Evolutionary conservation across 2,329 filamentous ascomycete species (phyloP).

Genomic region (Aspergillus tanneri): DNA sequence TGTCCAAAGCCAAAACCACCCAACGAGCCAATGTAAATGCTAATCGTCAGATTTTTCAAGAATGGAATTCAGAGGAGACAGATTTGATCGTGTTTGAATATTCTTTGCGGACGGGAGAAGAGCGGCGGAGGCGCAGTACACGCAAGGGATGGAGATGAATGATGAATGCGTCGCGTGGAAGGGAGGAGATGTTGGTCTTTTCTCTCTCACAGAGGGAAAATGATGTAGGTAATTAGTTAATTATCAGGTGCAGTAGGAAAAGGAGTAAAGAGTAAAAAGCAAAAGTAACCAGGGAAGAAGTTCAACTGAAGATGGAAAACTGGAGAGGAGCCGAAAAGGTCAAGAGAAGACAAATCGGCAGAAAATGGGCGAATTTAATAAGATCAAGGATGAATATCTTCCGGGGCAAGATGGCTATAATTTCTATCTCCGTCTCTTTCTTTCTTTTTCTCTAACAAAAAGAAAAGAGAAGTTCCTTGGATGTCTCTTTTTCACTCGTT

Average conservation of each 20-base stretch:
- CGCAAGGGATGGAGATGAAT: slow-evolving; percentile 30
- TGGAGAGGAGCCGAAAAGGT: slow-evolving; percentile 10
- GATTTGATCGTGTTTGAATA: slow-evolving; percentile 22
- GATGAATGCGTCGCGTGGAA: slow-evolving; percentile 35
- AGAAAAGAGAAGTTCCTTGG: background rate
- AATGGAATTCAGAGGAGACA: slow-evolving; percentile 12
- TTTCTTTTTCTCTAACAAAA: slow-evolving; percentile 6
- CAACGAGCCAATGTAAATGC: slow-evolving; percentile 14
- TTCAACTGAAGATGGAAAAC: slow-evolving; percentile 1
- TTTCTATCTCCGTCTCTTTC: too few relatives aligned
- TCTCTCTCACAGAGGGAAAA: slow-evolving; percentile 1
- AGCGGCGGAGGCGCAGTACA: slow-evolving; percentile 30
- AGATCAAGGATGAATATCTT: slow-evolving; percentile 7
- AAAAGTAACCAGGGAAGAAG: slow-evolving; percentile 1
- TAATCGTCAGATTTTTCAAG: slow-evolving; percentile 15
- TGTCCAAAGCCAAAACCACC: slow-evolving; percentile 16
- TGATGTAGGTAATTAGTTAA: background rate
- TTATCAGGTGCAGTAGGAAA: background rate
- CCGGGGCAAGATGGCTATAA: too few relatives aligned
- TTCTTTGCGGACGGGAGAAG: slow-evolving; percentile 19
- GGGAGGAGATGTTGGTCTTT: slow-evolving; percentile 13
- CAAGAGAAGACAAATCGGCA: slow-evolving; percentile 7
- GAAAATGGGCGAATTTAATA: slow-evolving; percentile 4
- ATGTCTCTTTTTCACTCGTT: slow-evolving; percentile 7
- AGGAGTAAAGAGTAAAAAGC: background rate